phyloP scores from a whole-genome alignment of 208 protist species.

The Leishmania braziliensis region DNA sequence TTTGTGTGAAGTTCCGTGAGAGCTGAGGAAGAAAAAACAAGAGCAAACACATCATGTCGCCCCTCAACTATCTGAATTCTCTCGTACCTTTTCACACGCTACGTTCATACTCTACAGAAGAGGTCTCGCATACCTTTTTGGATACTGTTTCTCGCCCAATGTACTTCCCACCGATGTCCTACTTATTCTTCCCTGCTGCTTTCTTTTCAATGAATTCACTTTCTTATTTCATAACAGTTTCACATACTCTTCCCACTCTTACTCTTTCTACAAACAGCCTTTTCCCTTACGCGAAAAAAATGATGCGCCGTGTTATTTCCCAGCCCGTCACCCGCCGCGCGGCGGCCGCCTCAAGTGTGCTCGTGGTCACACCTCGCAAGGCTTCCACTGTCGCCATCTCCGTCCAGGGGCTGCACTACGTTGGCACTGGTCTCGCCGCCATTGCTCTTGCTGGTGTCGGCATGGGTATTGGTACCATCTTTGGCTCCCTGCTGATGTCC shows the following conservation, averaged over 20 bases:
- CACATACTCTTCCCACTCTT: neutral
- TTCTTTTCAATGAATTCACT: neutral
- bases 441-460: constrained; percentile 91
- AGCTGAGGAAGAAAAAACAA: neutral
- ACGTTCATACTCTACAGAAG: neutral
- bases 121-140: neutral
- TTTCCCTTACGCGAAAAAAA: constrained; percentile 42
- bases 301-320: constrained; percentile 85
- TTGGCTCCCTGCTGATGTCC: constrained; percentile 83
- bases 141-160: neutral
- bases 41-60: neutral
- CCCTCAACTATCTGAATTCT: neutral
- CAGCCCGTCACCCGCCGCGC: constrained; percentile 64
- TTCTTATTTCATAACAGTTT: neutral
- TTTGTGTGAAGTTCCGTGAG: neutral
- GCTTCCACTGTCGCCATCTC: constrained; percentile 90
- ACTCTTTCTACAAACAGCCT: constrained; percentile 2
- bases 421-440: constrained; percentile 90
- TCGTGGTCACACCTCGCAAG: constrained; percentile 53
- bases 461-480: constrained; percentile 92
- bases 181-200: neutral
- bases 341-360: constrained; percentile 38
- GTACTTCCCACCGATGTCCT: neutral
- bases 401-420: constrained; percentile 91
- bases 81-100: neutral